Percentiles rank a stretch among this genome's conserved stretches.
Conservation (phyloP, 176 grass and related monocot genomes). For the Cenchrus fungigraminus region DNA sequence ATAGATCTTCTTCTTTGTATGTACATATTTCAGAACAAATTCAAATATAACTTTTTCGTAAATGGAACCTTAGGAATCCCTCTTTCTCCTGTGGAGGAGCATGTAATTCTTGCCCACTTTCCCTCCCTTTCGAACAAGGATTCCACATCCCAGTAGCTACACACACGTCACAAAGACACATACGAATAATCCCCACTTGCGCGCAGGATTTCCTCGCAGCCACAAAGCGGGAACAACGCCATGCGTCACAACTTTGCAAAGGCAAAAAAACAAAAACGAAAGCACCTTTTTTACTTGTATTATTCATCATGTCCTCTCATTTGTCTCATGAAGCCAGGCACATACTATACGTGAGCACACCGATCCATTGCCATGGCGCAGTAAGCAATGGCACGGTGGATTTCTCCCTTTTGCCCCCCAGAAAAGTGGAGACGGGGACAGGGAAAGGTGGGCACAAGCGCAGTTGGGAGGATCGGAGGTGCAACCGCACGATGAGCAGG, state of each 20-base stretch:
- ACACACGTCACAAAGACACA: conserved; percentile 3
- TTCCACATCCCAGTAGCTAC: not conserved
- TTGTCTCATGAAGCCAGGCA: no score
- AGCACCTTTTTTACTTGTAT: not conserved
- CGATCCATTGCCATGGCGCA: not conserved
- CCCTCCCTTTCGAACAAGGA: not conserved
- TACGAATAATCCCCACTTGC: conserved; percentile 14
- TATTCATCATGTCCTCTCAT: not conserved
- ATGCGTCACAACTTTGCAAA: conserved; percentile 24
- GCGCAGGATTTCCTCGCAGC: not conserved
- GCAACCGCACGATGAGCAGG: not conserved
- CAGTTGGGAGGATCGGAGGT: not conserved
- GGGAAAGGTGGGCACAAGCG: not conserved
- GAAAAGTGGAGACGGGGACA: conserved; percentile 7
- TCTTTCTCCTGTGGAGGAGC: not conserved
- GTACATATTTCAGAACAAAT: not conserved
- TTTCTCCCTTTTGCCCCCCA: not conserved
- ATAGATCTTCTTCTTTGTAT: not conserved
- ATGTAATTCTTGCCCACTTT: not conserved
- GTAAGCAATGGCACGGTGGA: not conserved
- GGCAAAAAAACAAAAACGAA: not conserved
- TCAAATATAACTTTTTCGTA: not conserved
- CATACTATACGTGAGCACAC: no score
- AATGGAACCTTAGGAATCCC: not conserved
- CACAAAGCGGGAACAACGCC: conserved; percentile 30